These are phyloP conservation scores for Alternaria viburni DNA, from an alignment of 2,329 filamentous ascomycete genomes.

Conservation along the genomic window DNA sequence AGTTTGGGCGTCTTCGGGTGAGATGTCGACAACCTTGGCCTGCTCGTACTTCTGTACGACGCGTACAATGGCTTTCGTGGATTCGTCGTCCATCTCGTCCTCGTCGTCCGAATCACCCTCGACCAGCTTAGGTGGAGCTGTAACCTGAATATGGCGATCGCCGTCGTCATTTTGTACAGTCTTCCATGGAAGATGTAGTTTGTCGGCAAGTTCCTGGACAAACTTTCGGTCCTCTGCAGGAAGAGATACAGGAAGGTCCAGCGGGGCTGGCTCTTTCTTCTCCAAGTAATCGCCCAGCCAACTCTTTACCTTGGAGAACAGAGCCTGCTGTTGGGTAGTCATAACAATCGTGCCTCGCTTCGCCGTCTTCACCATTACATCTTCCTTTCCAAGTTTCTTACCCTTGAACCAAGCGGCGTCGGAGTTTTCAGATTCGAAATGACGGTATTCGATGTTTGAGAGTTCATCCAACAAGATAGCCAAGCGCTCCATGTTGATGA, in stretches of 20 bases:
- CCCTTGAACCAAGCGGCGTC: slow-evolving; percentile 92
- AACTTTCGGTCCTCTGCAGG: slow-evolving; percentile 91
- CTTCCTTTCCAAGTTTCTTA: slow-evolving; percentile 75
- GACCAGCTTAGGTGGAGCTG: slow-evolving; percentile 61
- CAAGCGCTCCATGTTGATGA: slow-evolving; percentile 85
- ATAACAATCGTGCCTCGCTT: slow-evolving; percentile 72
- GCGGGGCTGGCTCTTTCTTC: slow-evolving; percentile 53
- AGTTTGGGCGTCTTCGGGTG: slow-evolving; percentile 77
- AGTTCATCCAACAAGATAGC: slow-evolving; percentile 80
- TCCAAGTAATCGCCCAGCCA: slow-evolving; percentile 74
- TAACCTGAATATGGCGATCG: slow-evolving; percentile 69
- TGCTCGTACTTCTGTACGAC: slow-evolving; percentile 92
- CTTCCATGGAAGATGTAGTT: slow-evolving; percentile 69
- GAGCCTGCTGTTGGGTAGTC: slow-evolving; percentile 77
- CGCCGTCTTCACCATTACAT: slow-evolving; percentile 67
- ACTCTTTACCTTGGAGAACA: slow-evolving; percentile 82
- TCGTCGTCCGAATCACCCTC: slow-evolving; percentile 66
- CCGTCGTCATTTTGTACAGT: slow-evolving; percentile 69
- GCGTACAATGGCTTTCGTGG: slow-evolving; percentile 79
- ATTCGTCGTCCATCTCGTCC: slow-evolving; percentile 79
- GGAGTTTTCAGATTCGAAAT: slow-evolving; percentile 88
- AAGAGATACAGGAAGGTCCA: slow-evolving; percentile 76
- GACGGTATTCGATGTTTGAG: slow-evolving; percentile 85
- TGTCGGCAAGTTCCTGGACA: slow-evolving; percentile 81
- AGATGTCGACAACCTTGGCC: slow-evolving; percentile 81